Evolutionary conservation across 768 basidiomycete species (phyloP).

Genomic region (Collybia nuda): DNA sequence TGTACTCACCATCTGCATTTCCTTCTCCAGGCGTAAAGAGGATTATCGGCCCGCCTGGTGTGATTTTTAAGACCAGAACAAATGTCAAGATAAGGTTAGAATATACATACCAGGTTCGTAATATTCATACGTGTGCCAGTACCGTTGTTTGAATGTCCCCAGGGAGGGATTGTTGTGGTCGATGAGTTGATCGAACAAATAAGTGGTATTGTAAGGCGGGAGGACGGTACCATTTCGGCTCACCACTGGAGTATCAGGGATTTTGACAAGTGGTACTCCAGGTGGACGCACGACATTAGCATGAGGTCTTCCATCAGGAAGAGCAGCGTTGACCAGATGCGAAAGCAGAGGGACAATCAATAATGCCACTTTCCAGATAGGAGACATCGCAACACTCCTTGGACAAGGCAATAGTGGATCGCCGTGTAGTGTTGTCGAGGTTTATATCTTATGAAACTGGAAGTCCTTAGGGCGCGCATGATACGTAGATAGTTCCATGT

Average conservation of each 20-base stretch:
- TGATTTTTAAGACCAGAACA: background rate
- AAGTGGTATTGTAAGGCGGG: conserved; percentile 45
- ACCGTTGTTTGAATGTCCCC: conserved; percentile 79
- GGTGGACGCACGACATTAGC: conserved; percentile 42
- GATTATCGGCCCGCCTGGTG: conserved; percentile 58
- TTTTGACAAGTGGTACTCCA: conserved; percentile 30
- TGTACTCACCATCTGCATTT: conserved; percentile 49
- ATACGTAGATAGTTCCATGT: too few relatives aligned
- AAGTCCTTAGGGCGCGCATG: too few relatives aligned
- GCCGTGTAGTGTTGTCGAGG: too few relatives aligned
- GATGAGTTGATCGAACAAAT: conserved; percentile 58
- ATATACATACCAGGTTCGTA: conserved; percentile 47
- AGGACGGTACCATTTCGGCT: conserved; percentile 43
- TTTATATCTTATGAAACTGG: too few relatives aligned
- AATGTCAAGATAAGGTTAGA: background rate
- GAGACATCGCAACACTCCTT: background rate
- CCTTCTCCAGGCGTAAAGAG: conserved; percentile 67
- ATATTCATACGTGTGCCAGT: conserved; percentile 68
- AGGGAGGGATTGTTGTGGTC: conserved; percentile 54
- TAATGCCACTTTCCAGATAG: conserved; percentile 19
- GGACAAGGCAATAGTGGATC: background rate
- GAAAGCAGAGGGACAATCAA: conserved; percentile 17
- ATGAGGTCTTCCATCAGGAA: conserved; percentile 39
- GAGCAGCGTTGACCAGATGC: conserved; percentile 20
- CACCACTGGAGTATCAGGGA: conserved; percentile 20